These are phyloP conservation scores for Mercurialis annua DNA, from an alignment of 345 rosid genomes.

Conservation along the genomic window DNA sequence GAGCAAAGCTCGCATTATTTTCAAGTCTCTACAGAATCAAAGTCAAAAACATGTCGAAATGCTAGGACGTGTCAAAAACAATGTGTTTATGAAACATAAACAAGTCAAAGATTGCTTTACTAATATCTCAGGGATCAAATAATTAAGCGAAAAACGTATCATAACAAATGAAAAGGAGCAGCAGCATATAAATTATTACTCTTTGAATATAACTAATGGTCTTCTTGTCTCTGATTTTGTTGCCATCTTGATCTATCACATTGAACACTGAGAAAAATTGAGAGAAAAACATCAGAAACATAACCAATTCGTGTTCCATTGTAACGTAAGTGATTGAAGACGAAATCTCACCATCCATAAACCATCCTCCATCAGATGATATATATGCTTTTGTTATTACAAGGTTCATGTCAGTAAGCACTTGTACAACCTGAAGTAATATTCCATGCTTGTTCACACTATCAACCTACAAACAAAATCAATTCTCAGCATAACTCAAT, in stretches of 20 bases:
- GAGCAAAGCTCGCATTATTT: conserved; percentile 55
- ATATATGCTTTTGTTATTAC: conserved; percentile 81
- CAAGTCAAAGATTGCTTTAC: background rate
- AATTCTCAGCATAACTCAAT: background rate
- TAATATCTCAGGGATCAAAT: background rate
- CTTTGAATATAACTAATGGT: conserved; percentile 52
- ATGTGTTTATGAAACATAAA: no score
- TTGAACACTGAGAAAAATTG: conserved; percentile 62
- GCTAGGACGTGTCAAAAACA: no score
- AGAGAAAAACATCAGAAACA: conserved; percentile 13
- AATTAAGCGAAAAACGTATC: background rate
- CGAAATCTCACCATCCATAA: conserved; percentile 68
- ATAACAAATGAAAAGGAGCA: background rate
- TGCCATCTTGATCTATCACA: conserved; percentile 61
- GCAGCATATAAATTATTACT: conserved; percentile 34
- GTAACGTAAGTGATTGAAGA: conserved; percentile 11
- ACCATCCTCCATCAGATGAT: conserved; percentile 92
- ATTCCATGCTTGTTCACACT: conserved; percentile 81
- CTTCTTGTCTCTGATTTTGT: conserved; percentile 63
- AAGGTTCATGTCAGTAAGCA: conserved; percentile 80
- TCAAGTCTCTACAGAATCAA: conserved; percentile 62
- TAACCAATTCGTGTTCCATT: background rate
- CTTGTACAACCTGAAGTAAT: conserved; percentile 86
- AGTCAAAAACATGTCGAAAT: conserved; percentile 1
- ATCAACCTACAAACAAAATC: conserved; percentile 52